These are phyloP conservation scores for Trichoderma sp. DNA, from an alignment of 2,329 filamentous ascomycete genomes.

Conservation along the genomic window DNA sequence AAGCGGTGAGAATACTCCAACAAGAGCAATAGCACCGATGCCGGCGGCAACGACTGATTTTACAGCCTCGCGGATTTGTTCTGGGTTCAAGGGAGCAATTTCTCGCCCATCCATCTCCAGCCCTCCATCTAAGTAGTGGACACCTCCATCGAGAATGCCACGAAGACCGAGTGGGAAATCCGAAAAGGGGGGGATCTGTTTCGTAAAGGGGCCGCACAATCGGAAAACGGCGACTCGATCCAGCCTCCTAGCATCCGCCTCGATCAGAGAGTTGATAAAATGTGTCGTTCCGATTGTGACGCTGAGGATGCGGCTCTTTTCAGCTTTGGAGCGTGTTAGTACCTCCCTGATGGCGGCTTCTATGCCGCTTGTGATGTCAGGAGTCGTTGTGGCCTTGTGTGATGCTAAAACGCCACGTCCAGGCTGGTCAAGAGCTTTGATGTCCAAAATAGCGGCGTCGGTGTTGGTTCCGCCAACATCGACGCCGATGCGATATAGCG, in stretches of 20 bases:
- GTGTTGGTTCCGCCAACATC: conserved; percentile 42
- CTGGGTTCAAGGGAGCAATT: conserved; percentile 37
- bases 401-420: conserved; percentile 44
- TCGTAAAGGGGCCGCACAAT: conserved; percentile 44
- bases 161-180: conserved; percentile 43
- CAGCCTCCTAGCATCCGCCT: conserved; percentile 42
- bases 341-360: conserved; percentile 44
- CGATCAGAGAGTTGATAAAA: conserved; percentile 49
- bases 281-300: conserved; percentile 51
- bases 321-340: conserved; percentile 36
- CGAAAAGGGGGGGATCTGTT: conserved; percentile 43
- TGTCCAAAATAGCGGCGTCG: conserved; percentile 45
- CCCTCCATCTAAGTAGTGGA: conserved; percentile 43
- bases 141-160: conserved; percentile 40
- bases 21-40: conserved; percentile 39
- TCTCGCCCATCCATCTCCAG: conserved; percentile 48
- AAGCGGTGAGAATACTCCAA: conserved; percentile 46
- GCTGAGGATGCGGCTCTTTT: conserved; percentile 39
- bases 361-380: conserved; percentile 50
- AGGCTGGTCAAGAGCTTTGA: conserved; percentile 33
- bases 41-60: conserved; percentile 35
- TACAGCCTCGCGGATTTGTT: conserved; percentile 36
- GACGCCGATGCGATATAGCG: conserved; percentile 44
- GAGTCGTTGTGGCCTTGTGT: conserved; percentile 47
- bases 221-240: conserved; percentile 45